A percentile compares a stretch with the other conserved stretches of the same genome.
These are phyloP conservation scores for Cucumis cinereus DNA, from an alignment of 306 rosid species.

Conservation along the genomic window DNA sequence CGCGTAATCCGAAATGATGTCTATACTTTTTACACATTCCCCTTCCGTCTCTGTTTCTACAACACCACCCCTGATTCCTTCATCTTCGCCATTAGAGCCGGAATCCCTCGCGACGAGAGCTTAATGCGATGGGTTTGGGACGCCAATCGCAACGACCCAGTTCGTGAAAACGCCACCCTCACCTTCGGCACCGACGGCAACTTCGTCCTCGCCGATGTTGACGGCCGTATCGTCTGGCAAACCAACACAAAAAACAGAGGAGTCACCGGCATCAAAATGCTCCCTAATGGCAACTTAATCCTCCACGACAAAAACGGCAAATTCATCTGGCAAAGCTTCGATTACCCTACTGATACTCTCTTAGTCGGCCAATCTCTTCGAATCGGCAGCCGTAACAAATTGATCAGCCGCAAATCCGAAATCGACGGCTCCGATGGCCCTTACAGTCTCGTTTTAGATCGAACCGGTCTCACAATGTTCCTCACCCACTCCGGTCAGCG, in stretches of 20 bases:
- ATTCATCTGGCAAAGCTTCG: conserved; percentile 28
- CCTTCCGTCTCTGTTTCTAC: conserved; percentile 29
- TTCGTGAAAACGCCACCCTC: conserved; percentile 21
- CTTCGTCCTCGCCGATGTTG: conserved; percentile 16
- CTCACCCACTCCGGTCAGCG: conserved; percentile 14
- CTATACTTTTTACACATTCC: neutral
- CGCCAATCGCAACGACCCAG: conserved; percentile 19
- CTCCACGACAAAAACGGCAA: conserved; percentile 17
- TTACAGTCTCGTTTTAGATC: conserved; percentile 13
- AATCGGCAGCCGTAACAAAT: conserved; percentile 6
- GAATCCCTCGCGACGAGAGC: conserved; percentile 7
- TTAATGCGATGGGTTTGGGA: conserved; percentile 31
- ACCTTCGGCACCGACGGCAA: conserved; percentile 16
- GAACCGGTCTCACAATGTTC: conserved; percentile 14
- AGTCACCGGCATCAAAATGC: conserved; percentile 15
- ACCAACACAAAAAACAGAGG: conserved; percentile 24
- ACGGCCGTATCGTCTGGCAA: conserved; percentile 21
- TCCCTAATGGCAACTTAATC: conserved; percentile 15
- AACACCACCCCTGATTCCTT: conserved; percentile 22
- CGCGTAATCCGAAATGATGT: conserved; percentile 6
- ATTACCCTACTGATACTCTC: conserved; percentile 19
- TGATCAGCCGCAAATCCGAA: conserved; percentile 20
- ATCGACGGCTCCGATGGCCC: conserved; percentile 18
- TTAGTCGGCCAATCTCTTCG: conserved; percentile 14
- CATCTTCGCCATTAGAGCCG: conserved; percentile 18